phyloP scores from a whole-genome alignment of 2,329 filamentous ascomycete genomes.

The Aureobasidium sp. region DNA sequence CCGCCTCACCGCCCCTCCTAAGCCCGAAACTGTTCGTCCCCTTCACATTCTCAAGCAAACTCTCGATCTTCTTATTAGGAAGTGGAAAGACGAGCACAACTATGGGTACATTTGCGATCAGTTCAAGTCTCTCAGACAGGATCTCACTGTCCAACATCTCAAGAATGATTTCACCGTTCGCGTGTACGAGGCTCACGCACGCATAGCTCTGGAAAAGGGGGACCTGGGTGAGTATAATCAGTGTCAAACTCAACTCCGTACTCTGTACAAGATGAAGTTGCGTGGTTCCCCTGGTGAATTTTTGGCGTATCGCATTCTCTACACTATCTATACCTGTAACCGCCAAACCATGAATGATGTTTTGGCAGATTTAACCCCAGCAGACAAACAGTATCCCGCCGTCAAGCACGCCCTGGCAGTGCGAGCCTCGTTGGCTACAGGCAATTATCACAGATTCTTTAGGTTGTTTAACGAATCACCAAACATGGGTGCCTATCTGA shows the following conservation, averaged over 20 bases:
- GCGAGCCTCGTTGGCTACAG: slow-evolving; percentile 81
- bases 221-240: slow-evolving; percentile 99
- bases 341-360: slow-evolving; percentile 96
- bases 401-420: slow-evolving; percentile 90
- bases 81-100: slow-evolving; percentile 89
- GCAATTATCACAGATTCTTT: slow-evolving; percentile 98
- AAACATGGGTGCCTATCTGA: slow-evolving; percentile 95
- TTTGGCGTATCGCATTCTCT: slow-evolving; percentile 98
- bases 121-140: slow-evolving; percentile 97
- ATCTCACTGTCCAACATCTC: slow-evolving; percentile 95
- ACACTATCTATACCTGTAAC: slow-evolving; percentile 99
- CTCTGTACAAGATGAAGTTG: slow-evolving; percentile 77
- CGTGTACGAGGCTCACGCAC: slow-evolving; percentile 95
- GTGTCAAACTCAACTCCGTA: slow-evolving; percentile 95
- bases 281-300: slow-evolving; percentile 91
- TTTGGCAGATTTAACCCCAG: slow-evolving; percentile 94
- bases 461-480: slow-evolving; percentile 88
- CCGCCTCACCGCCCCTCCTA: slow-evolving; percentile 82
- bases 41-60: slow-evolving; percentile 72
- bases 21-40: slow-evolving; percentile 81
- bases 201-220: slow-evolving; percentile 95
- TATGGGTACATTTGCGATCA: slow-evolving; percentile 98
- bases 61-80: slow-evolving; percentile 80
- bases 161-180: slow-evolving; percentile 93
- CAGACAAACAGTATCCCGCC: slow-evolving; percentile 79